Evolutionary conservation across 331 rosid species (phyloP), one percentile per base, ranked within the genome.

Genomic region (Acacia concinna): DNA sequence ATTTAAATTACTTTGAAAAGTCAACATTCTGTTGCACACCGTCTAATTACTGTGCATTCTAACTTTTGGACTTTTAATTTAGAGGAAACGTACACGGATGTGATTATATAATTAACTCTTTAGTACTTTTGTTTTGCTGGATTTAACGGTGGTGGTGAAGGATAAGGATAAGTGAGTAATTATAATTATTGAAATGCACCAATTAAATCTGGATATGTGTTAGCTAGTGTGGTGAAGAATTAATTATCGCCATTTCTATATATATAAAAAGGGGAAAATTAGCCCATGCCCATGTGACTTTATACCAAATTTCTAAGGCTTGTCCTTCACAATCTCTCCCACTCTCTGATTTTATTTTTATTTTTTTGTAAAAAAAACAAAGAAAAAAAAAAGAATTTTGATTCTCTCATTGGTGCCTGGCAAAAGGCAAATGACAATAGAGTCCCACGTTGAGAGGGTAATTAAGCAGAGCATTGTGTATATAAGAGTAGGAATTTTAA

Each of bases 21-120:
- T 83, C 83, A 83, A 83, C 80, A 81, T 80, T 77, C 83, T 80
- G 81, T 81, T 13, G 31, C 35, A 20, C 49, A 49, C 66, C 20
- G 12, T 27, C 0, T 6, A n/a, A 56, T 21, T 23, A 56, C 17
- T 10, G 10, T 23, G 15, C 14, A 8, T 56, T 23, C 7, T 23
- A 2, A 4, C 28, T 21, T 56, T 56, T n/a, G 11, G 32, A 27
- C 66, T 59, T 23, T 23, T 4, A 6, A 49, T 20, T 5, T 8
- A 25, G 66, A 23, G 35, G 35, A 59, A 12, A 59, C 66, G 66
- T 59, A 59, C 31, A 23, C 17, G 31, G 23, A 56, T 9, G 31
- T 3, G 63, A 56, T 23, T 0, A 25, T 56, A 23, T 23, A 23
- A 3, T 54, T 1, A 59, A 59, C 20, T 4, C 66, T 4, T 4